phyloP scores from a whole-genome alignment of 78 protist species.

The Cavenderia fasciculata region DNA sequence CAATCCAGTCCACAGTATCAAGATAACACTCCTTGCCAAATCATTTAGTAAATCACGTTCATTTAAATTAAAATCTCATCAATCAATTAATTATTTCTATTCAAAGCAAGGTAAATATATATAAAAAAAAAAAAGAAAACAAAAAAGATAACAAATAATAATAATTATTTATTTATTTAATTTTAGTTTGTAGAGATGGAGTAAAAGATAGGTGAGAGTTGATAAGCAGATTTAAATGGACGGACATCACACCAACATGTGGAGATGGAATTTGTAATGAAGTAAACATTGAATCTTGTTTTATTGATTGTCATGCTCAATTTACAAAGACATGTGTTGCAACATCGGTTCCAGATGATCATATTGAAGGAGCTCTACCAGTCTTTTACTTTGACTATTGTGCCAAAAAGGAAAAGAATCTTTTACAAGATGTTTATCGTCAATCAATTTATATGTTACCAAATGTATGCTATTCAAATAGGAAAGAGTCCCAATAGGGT shows the following conservation, averaged over 20 bases:
- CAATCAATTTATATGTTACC: neutral
- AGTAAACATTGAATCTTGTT: neutral
- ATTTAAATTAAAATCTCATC: too few relatives aligned
- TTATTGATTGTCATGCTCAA: neutral
- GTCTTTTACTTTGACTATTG: neutral
- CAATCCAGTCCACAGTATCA: too few relatives aligned
- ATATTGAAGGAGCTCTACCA: neutral
- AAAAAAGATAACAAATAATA: too few relatives aligned
- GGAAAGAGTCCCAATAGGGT: too few relatives aligned
- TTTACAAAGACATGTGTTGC: too few relatives aligned
- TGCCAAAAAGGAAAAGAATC: neutral
- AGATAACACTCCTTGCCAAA: too few relatives aligned
- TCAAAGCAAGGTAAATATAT: too few relatives aligned
- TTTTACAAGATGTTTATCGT: neutral
- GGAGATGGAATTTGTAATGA: constrained; percentile 32
- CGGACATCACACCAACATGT: neutral
- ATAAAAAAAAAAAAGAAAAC: too few relatives aligned
- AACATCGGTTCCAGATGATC: neutral
- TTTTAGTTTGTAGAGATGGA: neutral
- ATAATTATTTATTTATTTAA: too few relatives aligned
- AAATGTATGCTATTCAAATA: too few relatives aligned
- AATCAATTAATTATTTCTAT: too few relatives aligned
- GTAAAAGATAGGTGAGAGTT: neutral
- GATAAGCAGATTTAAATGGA: neutral
- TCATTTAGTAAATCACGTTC: too few relatives aligned